Evolutionary conservation across 768 basidiomycete genomes (phyloP), one percentile per base, ranked within the genome.

Genomic region (Tylopilus intermedius): DNA sequence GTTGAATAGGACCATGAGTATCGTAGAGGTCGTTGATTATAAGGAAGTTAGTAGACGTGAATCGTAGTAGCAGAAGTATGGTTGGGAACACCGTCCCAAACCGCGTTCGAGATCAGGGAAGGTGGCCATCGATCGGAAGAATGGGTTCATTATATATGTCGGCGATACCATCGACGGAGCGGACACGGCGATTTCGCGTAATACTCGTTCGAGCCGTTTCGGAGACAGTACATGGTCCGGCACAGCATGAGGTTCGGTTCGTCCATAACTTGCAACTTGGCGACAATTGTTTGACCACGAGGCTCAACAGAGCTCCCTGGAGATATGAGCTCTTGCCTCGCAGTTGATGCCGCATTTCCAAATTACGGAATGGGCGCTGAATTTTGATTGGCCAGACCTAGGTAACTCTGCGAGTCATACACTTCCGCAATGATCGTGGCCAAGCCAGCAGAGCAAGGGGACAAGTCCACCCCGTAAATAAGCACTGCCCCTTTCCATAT

Each of bases 81-180:
- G 50, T 40, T 45, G 3, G 24, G 60, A 61, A 57, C 50, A 61
- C 63, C 64, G 59, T 62, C 47, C 37, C 58, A 56, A 60, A 58
- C 51, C 21, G 56, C 46, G 45, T 62, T 56, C 53, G 57, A 47
- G 53, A 56, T 49, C 55, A 49, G 54, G 56, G 53, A 55, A 49
- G 50, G 54, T 46, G 54, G 47, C 32, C 47, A 50, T 56, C 56
- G 54, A 55, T 58, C 63, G 58, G 53, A 48, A 26, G 52, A 37
- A 37, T 1, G 6, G 41, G 22, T 44, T 56, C 47, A 45, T 57
- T 67, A 68, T 68, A 70, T 70, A 64, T 58, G 53, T 64, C 45
- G 54, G 56, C 39, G 50, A 47, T 50, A 49, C 46, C 48, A 53
- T 61, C 55, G 55, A 60, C 53, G 62, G 59, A 57, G 58, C 52